Evolutionary conservation across 208 protist species (phyloP).

Genomic region (Trypanosoma conorhini): DNA sequence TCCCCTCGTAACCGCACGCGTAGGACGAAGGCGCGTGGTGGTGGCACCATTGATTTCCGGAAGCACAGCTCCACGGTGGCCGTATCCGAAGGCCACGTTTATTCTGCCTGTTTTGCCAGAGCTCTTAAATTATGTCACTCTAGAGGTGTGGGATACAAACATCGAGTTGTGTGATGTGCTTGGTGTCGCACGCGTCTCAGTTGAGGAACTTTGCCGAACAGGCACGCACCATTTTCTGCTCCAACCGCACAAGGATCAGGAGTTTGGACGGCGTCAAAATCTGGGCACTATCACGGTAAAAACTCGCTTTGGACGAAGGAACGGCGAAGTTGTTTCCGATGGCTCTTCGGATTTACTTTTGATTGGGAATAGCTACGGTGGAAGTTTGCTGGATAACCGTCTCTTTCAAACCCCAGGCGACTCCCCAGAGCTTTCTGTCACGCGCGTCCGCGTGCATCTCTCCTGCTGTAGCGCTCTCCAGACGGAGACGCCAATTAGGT

Average conservation of each 20-base stretch:
- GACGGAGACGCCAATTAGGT: constrained; percentile 39
- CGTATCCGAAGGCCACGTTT: constrained; percentile 38
- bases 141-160: constrained; percentile 74
- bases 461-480: constrained; percentile 54
- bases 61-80: constrained; percentile 52
- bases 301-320: constrained; percentile 27
- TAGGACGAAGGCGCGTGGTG: constrained; percentile 41
- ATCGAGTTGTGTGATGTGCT: constrained; percentile 72
- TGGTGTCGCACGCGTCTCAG: constrained; percentile 56
- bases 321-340: constrained; percentile 16
- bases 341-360: constrained; percentile 23
- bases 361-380: background rate
- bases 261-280: constrained; percentile 29
- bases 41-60: constrained; percentile 47
- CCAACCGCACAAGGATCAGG: constrained; percentile 34
- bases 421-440: constrained; percentile 23
- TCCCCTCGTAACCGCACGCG: constrained; percentile 44
- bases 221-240: constrained; percentile 36
- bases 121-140: constrained; percentile 32
- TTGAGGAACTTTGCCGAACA: constrained; percentile 57
- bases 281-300: constrained; percentile 29
- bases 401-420: constrained; percentile 9
- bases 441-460: constrained; percentile 53
- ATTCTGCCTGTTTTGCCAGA: constrained; percentile 51
- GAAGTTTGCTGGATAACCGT: constrained; percentile 18